Evolutionary conservation across 176 grass and related monocot genomes (phyloP), one percentile per base, ranked within the genome.

Genomic region (Juncus effusus): DNA sequence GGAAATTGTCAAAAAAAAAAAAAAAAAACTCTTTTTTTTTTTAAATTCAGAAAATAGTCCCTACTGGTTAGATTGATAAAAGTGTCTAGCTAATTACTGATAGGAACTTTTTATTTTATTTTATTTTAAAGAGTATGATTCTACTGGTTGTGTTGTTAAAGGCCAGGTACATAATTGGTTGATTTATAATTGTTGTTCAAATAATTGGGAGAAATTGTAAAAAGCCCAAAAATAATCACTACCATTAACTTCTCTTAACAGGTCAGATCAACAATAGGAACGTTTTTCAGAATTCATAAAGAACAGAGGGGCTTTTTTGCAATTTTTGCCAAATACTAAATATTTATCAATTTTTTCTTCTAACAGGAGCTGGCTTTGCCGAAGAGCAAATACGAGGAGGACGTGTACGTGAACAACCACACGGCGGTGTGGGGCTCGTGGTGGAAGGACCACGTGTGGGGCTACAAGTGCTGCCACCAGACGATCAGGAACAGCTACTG

Each of bases 401-500:
- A 97, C 49, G 68, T 89, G 9, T 86, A 76, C 52, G 88, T 92
- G 58, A 97, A 97, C 73, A 97, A 97, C 62, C 94, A 97, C 69
- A 97, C 82, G 0, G 80, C 55, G 38, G 85, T 97, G 55, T 93
- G 88, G 94, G 94, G 94, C 62, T 97, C 94, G 14, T 97, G 94
- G 94, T 97, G 94, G 88, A 97, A 84, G 75, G 94, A 97, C 68
- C 85, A 89, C 77, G 88, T 92, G 56, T 97, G 94, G 94, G 94
- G 94, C 60, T 97, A 92, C 73, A 92, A 84, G 19, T 97, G 94
- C 72, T 97, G 94, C 67, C 87, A 83, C 42, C 88, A 92, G 52
- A 80, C 69, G 57, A 83, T 97, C 12, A 73, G 70, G 11, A 97
- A 99, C 61, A 99, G 94, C 64, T 99, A 99, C 11, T 99, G 88